Evolutionary conservation across 768 basidiomycete species (phyloP), one percentile per base, ranked within the genome.

Genomic region (Mycena floridula): DNA sequence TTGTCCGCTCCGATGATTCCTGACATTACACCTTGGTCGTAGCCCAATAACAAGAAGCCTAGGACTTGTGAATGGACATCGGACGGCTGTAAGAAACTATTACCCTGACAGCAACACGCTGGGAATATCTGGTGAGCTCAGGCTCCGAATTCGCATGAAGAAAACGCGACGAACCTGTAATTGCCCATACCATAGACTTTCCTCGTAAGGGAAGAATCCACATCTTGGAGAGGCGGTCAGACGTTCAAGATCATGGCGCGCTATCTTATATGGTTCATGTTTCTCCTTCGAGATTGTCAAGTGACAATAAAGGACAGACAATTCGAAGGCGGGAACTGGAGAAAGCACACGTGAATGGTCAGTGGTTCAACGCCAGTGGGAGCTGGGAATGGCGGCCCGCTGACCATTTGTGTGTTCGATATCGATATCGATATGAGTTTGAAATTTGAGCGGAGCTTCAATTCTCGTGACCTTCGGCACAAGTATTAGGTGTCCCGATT

Each of bases 1-100:
- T 69, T 69, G 48, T 68, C 55, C n/a, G 67, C 66, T 3, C 67
- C 67, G 36, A 69, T 67, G 66, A 68, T 65, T 7, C 67, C 66
- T 24, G 66, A 68, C 67, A 69, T 70, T 23, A 69, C 66, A 13
- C 67, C 67, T 48, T 68, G 65, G 50, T 67, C 66, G 47, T 68
- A 67, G 1, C 64, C 65, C 20, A 57, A 46, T 12, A 67, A 59
- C 20, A 66, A 51, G 46, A 69, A 66, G 3, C 64, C 66, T 47
- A 22, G 9, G 15, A 20, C 9, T 11, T 39, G n/a, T n/a, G n/a
- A 22, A 9, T 11, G 21, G 21, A 15, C 21, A 22, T 15, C 11
- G 11, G 11, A 9, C 11, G 9, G 43, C 52, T 5, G 59, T 49
- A 15, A 68, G 62, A 16, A 67, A 50, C 47, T 68, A 67, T 2